A percentile compares a stretch with the other conserved stretches of the same genome.
phyloP scores from a whole-genome alignment of 768 basidiomycete species.

The Pleurotus platypus region DNA sequence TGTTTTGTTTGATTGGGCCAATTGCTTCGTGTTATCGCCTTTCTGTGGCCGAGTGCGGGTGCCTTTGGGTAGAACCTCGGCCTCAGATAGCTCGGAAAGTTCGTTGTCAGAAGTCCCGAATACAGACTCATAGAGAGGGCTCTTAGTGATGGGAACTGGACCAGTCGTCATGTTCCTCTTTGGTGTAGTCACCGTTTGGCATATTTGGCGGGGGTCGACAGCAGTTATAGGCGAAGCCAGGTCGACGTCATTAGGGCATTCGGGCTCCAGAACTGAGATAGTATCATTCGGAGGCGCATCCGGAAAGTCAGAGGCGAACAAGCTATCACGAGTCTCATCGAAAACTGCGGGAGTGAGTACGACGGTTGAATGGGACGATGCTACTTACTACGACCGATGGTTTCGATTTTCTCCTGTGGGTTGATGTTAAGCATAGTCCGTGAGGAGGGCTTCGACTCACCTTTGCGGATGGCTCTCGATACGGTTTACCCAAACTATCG shows the following conservation, averaged over 20 bases:
- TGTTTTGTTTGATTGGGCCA: not conserved
- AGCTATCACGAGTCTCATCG: conserved; percentile 9
- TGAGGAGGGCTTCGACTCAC: not conserved
- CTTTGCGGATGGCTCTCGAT: conserved; percentile 5
- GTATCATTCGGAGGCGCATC: not conserved
- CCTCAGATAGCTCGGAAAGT: conserved; percentile 20
- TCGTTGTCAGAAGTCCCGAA: conserved; percentile 21
- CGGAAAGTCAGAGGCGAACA: conserved; percentile 8
- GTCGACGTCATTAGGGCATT: not conserved
- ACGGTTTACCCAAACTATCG: not conserved
- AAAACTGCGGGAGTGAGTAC: conserved; percentile 3
- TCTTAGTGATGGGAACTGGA: not conserved
- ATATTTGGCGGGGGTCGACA: conserved; percentile 3
- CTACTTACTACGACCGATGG: conserved; percentile 7
- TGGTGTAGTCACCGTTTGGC: not conserved
- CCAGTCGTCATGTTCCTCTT: not conserved
- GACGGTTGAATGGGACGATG: no score
- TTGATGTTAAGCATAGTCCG: not conserved
- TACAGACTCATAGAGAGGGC: conserved; percentile 13
- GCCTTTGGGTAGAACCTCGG: conserved; percentile 3
- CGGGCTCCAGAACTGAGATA: no score
- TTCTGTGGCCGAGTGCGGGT: not conserved
- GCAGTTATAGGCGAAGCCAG: not conserved
- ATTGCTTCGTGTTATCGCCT: not conserved
- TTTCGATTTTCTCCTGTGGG: conserved; percentile 9